Evolutionary conservation across 163 green algal genomes (phyloP).

Genomic region (Scenedesmus sp.): DNA sequence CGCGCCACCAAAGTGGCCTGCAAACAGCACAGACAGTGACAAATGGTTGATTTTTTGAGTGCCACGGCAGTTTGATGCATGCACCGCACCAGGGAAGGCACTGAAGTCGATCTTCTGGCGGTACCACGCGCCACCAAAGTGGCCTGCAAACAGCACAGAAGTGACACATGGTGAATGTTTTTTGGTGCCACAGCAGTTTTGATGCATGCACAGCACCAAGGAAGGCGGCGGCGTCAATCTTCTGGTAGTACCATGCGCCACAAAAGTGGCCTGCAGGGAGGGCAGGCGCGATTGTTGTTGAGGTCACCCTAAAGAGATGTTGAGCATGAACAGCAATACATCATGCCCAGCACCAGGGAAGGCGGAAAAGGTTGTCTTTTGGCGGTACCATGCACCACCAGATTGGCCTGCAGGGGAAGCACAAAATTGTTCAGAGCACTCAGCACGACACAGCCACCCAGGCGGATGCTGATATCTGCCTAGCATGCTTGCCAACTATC

Average conservation of each 20-base stretch:
- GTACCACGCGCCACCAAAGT: slow-evolving; percentile 82
- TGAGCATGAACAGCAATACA: neutral
- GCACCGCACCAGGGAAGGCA: slow-evolving; percentile 57
- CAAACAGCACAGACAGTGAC: neutral
- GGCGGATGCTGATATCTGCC: neutral
- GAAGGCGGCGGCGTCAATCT: neutral
- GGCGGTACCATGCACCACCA: slow-evolving; percentile 75
- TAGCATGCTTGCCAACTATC: too few species aligned
- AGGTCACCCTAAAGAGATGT: too few species aligned
- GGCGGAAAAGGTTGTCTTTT: slow-evolving; percentile 57
- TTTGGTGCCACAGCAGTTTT: too few species aligned
- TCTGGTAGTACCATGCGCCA: neutral
- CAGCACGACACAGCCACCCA: neutral
- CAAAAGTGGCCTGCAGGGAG: neutral
- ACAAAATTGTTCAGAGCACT: neutral
- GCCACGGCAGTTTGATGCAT: too few species aligned
- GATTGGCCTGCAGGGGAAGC: slow-evolving; percentile 61
- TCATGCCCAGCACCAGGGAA: slow-evolving; percentile 11
- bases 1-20: slow-evolving; percentile 75
- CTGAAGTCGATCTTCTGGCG: slow-evolving; percentile 68
- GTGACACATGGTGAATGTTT: neutral
- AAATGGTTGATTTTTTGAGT: too few species aligned
- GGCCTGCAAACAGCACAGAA: neutral
- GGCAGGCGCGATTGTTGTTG: neutral
- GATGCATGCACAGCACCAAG: neutral